Evolutionary conservation across 192 early-diverging fungal species (phyloP).

Genomic region (Allomyces macrogynus): DNA sequence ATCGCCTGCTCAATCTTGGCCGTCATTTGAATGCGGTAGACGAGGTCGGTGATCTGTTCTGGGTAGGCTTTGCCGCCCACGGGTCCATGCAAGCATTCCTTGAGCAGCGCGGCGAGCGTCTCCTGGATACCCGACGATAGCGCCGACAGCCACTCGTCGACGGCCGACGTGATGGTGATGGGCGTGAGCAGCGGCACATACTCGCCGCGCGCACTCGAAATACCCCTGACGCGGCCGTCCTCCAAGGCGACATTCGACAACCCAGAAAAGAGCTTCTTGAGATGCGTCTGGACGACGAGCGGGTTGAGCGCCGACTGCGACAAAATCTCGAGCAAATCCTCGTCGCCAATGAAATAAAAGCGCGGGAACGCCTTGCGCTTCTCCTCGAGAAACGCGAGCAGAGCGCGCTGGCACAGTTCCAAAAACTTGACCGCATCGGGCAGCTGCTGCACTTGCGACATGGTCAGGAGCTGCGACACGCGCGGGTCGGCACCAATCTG

Average conservation of each 20-base stretch:
- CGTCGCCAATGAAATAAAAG: slow-evolving; percentile 99
- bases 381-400: slow-evolving; percentile 94
- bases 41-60: neutral
- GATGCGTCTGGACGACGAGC: slow-evolving; percentile 88
- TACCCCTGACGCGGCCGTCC: slow-evolving; percentile 48
- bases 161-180: slow-evolving; percentile 61
- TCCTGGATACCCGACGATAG: slow-evolving; percentile 81
- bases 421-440: slow-evolving; percentile 81
- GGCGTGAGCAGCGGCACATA: slow-evolving; percentile 52
- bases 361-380: slow-evolving; percentile 93
- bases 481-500: slow-evolving; percentile 95
- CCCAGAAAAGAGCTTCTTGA: slow-evolving; percentile 99
- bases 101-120: slow-evolving; percentile 57
- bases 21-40: slow-evolving; percentile 24
- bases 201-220: slow-evolving; percentile 87
- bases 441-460: slow-evolving; percentile 82
- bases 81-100: slow-evolving; percentile 32
- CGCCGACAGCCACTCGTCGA: slow-evolving; percentile 91
- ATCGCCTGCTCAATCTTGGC: slow-evolving; percentile 28
- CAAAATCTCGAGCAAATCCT: slow-evolving; percentile 99
- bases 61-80: neutral
- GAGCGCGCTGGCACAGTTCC: slow-evolving; percentile 83
- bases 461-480: slow-evolving; percentile 78
- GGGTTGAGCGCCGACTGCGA: slow-evolving; percentile 84
- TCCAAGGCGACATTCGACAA: slow-evolving; percentile 57